These are phyloP conservation scores for Fomitopsis serialis DNA, from an alignment of 768 basidiomycete genomes.

Conservation along the genomic window DNA sequence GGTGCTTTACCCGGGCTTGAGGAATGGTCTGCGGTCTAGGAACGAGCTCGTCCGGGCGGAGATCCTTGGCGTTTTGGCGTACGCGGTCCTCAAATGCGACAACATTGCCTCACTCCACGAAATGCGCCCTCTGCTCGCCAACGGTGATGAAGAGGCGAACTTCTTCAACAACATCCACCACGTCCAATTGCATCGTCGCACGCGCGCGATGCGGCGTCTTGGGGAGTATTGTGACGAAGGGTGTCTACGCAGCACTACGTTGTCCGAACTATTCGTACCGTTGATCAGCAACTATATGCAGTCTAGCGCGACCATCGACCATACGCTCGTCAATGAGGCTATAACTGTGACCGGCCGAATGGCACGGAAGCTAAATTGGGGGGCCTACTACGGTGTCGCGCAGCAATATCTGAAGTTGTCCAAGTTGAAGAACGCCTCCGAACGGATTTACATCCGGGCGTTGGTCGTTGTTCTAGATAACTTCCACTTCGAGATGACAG, in stretches of 20 bases:
- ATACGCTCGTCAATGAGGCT: constrained; percentile 88
- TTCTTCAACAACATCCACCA: constrained; percentile 97
- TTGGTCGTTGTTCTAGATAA: constrained; percentile 82
- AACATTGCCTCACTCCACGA: constrained; percentile 62
- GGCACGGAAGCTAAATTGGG: constrained; percentile 75
- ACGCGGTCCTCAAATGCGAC: constrained; percentile 63
- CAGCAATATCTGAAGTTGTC: constrained; percentile 75
- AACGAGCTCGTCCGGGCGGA: constrained; percentile 86
- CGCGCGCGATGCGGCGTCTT: constrained; percentile 80
- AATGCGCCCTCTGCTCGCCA: constrained; percentile 75
- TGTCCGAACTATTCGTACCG: constrained; percentile 83
- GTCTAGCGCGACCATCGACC: constrained; percentile 59
- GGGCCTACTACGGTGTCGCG: constrained; percentile 72
- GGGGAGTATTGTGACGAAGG: constrained; percentile 70
- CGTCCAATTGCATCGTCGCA: constrained; percentile 86
- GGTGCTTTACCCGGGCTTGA: constrained; percentile 70
- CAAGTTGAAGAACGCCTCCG: constrained; percentile 60
- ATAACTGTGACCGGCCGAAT: constrained; percentile 75
- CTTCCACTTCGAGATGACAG: constrained; percentile 88
- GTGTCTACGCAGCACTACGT: constrained; percentile 57
- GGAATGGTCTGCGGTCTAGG: constrained; percentile 73
- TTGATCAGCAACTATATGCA: constrained; percentile 78
- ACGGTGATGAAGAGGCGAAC: constrained; percentile 89
- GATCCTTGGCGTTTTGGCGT: constrained; percentile 70
- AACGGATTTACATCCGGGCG: constrained; percentile 79